Base-by-base conservation (phyloP, 768 basidiomycete genomes). In the Trichaptum fuscoviolaceum region DNA sequence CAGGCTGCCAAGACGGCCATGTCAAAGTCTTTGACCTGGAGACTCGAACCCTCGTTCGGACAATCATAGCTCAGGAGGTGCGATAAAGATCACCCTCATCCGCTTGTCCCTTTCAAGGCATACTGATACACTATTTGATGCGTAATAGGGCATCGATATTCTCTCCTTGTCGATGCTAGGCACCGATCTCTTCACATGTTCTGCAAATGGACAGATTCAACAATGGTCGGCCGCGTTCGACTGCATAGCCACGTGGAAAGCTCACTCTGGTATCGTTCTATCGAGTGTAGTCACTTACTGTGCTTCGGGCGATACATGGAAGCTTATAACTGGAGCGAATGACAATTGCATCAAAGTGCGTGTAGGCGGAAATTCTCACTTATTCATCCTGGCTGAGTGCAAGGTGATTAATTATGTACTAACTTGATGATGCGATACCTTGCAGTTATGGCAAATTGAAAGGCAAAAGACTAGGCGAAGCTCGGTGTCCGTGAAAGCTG, bases 1-100 rank as follows among this genome's bases (percentile, higher is more conserved):
- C 93, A 7, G 96, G 95, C 0, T 92, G 95, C 71, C 96, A 99
- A 76, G 95, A 94, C 69, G 96, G 96, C 2, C 89, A 91, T 70
- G 92, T 98, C 71, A 90, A 91, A 69, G 89, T 98, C 5, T 86
- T 93, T 77, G 96, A 98, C 75, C 77, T 97, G 8, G 95, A 96
- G 74, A 96, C 95, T 0, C 89, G 87, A 69, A 93, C 94, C 0
- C 80, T 92, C 42, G 88, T 99, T 27, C 81, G 96, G 63, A 93
- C 89, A 0, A 90, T 99, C 65, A 89, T 95, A 20, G 89, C 92
- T 0, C 88, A 93, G 69, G 91, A 95, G 80, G 91, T 91, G 61
- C 18, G 79, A 64, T 12, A 10, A 7, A 18, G 23, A 35, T 7
- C 67, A 58, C 65, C 9, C 58, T 9, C 58, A 42, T 62, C 57